Conservation (phyloP, 2,329 filamentous ascomycete genomes). For the Colletotrichum orbiculare region DNA sequence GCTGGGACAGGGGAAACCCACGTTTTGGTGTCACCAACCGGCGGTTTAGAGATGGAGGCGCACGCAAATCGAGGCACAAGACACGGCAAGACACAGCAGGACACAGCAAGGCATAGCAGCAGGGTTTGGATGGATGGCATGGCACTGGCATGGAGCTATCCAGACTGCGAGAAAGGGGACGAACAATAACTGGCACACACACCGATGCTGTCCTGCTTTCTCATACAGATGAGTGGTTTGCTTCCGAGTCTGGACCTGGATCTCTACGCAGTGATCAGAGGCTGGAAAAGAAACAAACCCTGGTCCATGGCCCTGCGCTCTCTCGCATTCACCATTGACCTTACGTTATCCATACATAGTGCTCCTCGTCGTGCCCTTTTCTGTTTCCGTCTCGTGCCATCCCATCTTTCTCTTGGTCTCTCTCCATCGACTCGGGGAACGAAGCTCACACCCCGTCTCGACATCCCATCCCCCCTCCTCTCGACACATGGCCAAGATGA, state of each 20-base stretch:
- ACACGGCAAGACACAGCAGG: too few relatives aligned
- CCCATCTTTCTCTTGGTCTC: slow-evolving; percentile 3
- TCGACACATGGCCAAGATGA: slow-evolving; percentile 27
- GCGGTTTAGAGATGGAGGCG: slow-evolving; percentile 16
- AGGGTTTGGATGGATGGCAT: too few relatives aligned
- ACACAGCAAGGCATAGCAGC: too few relatives aligned
- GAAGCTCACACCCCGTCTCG: slow-evolving; percentile 8
- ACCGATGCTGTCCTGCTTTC: too few relatives aligned
- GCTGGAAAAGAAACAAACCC: background rate
- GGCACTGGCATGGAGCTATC: background rate
- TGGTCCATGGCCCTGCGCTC: background rate
- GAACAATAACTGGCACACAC: too few relatives aligned
- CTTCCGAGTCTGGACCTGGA: too few relatives aligned
- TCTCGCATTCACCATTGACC: background rate
- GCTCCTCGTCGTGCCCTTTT: background rate
- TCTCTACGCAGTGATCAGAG: too few relatives aligned
- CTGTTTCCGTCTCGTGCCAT: background rate
- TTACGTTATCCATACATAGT: slow-evolving; percentile 21
- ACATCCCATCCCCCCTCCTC: slow-evolving; percentile 5
- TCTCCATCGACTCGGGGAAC: slow-evolving; percentile 3
- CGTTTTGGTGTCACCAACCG: background rate
- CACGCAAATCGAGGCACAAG: background rate
- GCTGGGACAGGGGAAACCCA: too few relatives aligned
- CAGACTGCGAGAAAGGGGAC: background rate
- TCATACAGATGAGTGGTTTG: too few relatives aligned